Evolutionary conservation across 2,329 filamentous ascomycete species (phyloP), one percentile per base, ranked within the genome.

Genomic region (Colletotrichum sp.): DNA sequence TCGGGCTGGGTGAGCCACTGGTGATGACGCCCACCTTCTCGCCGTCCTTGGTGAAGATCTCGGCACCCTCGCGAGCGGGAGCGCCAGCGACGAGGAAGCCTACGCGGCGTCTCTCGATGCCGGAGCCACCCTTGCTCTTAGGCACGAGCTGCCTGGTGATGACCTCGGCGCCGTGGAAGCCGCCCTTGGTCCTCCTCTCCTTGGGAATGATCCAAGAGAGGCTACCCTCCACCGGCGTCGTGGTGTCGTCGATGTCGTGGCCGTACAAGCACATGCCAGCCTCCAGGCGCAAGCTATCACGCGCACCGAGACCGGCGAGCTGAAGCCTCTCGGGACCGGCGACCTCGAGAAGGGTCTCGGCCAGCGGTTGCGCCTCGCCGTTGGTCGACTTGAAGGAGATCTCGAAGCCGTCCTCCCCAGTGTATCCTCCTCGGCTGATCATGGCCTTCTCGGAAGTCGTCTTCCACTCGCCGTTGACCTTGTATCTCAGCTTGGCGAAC

Each of bases 251-350:
- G 49, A 99, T 91, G 84, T 99, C 97, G 86, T 99, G 95, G n/a
- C 97, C 97, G 87, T 99, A 99, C n/a, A 99, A 90, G 85, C 97
- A 99, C 96, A 99, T 98, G 77, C 97, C 97, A 1, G 97, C 97
- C 87, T 99, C 97, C 34, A 99, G 92, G 63, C 97, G 93, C 76
- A 99, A 92, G 77, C 94, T 98, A 85, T 99, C 97, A 78, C 97
- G 92, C 4, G 97, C 95, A 12, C 96, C 97, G 0, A 99, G 91
- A 5, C 97, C 97, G 3, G 96, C 96, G 62, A 98, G 91, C 81
- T 94, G 93, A 19, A 98, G 88, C 68, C 85, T 86, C 77, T 90
- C 89, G 5, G 89, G 85, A 13, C 93, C 91, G 30, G 93, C 93
- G 55, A 96, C 90, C 25, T 88, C 87, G 8, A 77, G 55, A 15